Base-by-base conservation (phyloP, 805 yeast genomes). In the Candida palmyrensis region DNA sequence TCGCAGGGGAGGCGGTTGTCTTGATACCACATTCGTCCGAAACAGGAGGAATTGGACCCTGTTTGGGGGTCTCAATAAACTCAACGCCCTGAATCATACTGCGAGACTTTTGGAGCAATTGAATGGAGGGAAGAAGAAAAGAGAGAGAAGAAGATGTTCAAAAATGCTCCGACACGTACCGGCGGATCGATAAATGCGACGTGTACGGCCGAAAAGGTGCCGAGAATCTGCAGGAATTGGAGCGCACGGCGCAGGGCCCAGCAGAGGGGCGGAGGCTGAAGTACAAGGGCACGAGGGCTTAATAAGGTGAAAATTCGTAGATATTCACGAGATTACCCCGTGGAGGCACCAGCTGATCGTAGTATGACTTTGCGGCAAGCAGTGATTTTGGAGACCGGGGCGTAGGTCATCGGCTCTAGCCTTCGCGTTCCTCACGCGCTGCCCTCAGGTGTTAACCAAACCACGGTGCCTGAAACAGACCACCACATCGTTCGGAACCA, bases 41-140 rank as follows among this genome's bases (percentile, higher is more conserved):
- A 11, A 61, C 59, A 21, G 60, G 52, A 13, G 54, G 48, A 32
- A 53, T 57, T 28, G 54, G 53, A 9, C 53, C 56, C 20, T 38
- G 44, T 23, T 30, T 47, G 3, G 87, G 87, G 11, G 90, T 82
- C 48, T 73, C 66, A 51, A 70, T 69, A 57, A 77, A 81, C 48
- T 71, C 73, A 45, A 74, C 62, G 48, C 54, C 50, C 37, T 57
- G 51, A 48, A 66, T 53, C 70, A 63, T 66, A 26, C 25, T 29
- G 30, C 36, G 22, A 13, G 6, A 24, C 9, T 26, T 9, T 21
- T 21, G 11, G 9, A 21, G 11, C 10, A 21, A 11, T 21, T 9
- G 11, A 21, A 21, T 9, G 23, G 11, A 21, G 9, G 9, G 11
- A 21, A 9, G 9, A 23, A 33, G 29, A 18, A 34, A 7, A 21